Conservation (phyloP, 441 rosid species). For the Gossypium trilobum region DNA sequence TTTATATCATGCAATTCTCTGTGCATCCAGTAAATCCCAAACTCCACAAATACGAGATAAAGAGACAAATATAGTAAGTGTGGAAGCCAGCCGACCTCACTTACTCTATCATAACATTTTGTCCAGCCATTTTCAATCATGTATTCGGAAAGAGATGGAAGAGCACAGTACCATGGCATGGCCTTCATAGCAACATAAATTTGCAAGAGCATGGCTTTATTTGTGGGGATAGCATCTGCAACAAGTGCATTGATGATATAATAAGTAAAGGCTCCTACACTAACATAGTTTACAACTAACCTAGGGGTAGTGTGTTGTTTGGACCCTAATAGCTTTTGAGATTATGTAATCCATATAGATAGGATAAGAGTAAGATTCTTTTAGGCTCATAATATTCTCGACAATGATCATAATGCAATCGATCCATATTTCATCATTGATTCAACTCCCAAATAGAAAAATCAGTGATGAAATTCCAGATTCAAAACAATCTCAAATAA, state of each 20-base stretch:
- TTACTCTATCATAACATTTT: conserved; percentile 48
- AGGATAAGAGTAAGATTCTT: too few relatives aligned
- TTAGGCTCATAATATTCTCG: too few relatives aligned
- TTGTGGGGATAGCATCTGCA: conserved; percentile 83
- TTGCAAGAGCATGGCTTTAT: conserved; percentile 69
- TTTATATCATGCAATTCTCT: conserved; percentile 90
- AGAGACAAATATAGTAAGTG: conserved; percentile 35
- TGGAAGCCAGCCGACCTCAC: conserved; percentile 53
- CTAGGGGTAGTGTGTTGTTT: too few relatives aligned
- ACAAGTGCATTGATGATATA: conserved; percentile 11
- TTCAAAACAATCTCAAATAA: background rate
- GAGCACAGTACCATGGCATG: conserved; percentile 80
- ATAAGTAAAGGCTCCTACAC: conserved; percentile 8
- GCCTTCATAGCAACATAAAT: conserved; percentile 91
- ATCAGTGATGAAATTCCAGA: background rate
- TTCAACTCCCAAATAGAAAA: background rate
- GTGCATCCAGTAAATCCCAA: conserved; percentile 93
- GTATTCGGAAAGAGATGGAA: conserved; percentile 74
- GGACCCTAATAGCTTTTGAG: too few relatives aligned
- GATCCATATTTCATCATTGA: background rate
- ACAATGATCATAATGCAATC: background rate
- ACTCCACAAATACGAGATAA: conserved; percentile 67
- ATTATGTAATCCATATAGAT: too few relatives aligned
- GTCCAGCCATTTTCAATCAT: conserved; percentile 93
- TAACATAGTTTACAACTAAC: too few relatives aligned